Evolutionary conservation across 1,139 yeast species (phyloP).

Genomic region (Candida sp.): DNA sequence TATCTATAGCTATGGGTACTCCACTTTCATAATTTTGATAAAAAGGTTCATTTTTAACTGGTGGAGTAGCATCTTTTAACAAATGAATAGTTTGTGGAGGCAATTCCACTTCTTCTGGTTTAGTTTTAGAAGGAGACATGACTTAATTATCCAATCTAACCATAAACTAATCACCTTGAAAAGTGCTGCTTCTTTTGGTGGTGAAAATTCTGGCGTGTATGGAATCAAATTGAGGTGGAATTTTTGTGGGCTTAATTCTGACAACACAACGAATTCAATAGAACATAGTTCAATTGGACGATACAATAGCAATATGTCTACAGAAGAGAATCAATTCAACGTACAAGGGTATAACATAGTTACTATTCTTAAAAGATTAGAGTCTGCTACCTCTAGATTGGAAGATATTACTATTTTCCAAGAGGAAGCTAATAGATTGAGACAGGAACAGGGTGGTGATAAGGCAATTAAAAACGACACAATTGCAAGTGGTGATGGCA

Average conservation of each 20-base stretch:
- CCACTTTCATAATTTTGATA: conserved; percentile 48
- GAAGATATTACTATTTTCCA: conserved; percentile 87
- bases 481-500: conserved; percentile 8
- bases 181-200: background rate
- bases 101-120: conserved; percentile 20
- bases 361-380: conserved; percentile 78
- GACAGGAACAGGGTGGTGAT: conserved; percentile 1
- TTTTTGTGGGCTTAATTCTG: conserved; percentile 1
- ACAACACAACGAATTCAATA: conserved; percentile 1
- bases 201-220: background rate
- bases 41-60: conserved; percentile 43
- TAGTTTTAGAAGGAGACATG: conserved; percentile 19
- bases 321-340: conserved; percentile 55
- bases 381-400: conserved; percentile 89
- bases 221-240: background rate
- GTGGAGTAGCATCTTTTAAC: conserved; percentile 40
- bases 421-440: conserved; percentile 39
- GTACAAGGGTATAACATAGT: conserved; percentile 81
- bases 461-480: conserved; percentile 1
- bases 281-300: background rate
- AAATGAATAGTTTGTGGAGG: conserved; percentile 53
- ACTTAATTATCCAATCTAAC: background rate
- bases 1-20: conserved; percentile 77
- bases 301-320: conserved; percentile 17
- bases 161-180: background rate